Base-by-base conservation (phyloP, 2,329 filamentous ascomycete species). In the Xylaria arbuscula region DNA sequence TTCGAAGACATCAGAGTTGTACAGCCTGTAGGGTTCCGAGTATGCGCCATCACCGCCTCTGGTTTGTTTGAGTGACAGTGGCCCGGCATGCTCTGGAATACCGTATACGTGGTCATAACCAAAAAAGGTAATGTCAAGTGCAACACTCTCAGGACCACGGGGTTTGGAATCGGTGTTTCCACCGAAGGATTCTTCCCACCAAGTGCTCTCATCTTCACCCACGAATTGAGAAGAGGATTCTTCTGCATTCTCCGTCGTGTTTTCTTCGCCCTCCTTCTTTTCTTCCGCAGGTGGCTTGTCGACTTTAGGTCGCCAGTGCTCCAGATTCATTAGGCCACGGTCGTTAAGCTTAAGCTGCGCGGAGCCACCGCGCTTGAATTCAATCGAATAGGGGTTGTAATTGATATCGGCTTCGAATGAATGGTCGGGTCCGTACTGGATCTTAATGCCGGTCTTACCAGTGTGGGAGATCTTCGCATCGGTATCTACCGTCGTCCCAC, bases 151-250 rank as follows among this genome's bases (percentile, higher is more conserved):
- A 0, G 96, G 96, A 1, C 96, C 96, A 76, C 90, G 90, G n/a
- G 96, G 95, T 81, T 99, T 99, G 5, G 91, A 89, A 80, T 99
- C 96, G 0, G 94, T 98, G 79, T 96, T 97, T 69, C 95, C 94
- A 72, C 95, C 95, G 80, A 99, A 99, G 0, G 87, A 89, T 83
- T 99, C 96, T 7, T 99, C 96, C 96, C 96, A 99, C 93, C 94
- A 98, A 3, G 94, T 98, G 81, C 90, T 92, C 78, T 98, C 92
- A 72, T 96, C 92, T 71, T 92, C 88, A 51, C 80, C 77, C 28
- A 15, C 66, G 4, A 56, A 56, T 24, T 63, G 59, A 58, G 83
- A 80, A 42, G 76, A 73, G 45, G 73, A 72, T 59, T 83, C 79
- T 59, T 83, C 78, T 58, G 84, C 82, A 66, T 83, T 82, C 79